Evolutionary conservation across 1,139 yeast species (phyloP).

Genomic region (Candida neerlandica): DNA sequence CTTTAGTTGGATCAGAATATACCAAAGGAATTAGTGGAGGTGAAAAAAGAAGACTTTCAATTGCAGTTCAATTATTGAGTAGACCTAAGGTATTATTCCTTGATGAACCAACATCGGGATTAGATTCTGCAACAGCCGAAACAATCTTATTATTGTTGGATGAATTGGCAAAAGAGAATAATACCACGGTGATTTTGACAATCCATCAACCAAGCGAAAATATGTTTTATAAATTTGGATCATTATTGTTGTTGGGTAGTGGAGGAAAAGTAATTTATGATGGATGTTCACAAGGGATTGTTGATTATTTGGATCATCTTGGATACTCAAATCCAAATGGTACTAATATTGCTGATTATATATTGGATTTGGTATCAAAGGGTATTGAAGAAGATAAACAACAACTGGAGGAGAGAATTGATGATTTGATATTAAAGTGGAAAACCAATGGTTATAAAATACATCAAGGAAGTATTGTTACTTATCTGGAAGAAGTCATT

Average conservation of each 20-base stretch:
- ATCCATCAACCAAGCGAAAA: slow-evolving; percentile 84
- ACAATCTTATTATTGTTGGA: slow-evolving; percentile 66
- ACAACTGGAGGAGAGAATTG: slow-evolving; percentile 32
- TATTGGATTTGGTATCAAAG: slow-evolving; percentile 68
- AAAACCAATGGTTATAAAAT: slow-evolving; percentile 9
- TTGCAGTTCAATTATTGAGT: slow-evolving; percentile 74
- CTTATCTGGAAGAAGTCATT: slow-evolving; percentile 13
- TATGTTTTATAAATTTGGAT: slow-evolving; percentile 63
- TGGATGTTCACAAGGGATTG: slow-evolving; percentile 45
- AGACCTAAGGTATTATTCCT: slow-evolving; percentile 71
- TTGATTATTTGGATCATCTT: slow-evolving; percentile 42
- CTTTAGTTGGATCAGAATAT: slow-evolving; percentile 70
- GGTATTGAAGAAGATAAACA: slow-evolving; percentile 35
- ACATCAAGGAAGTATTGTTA: slow-evolving; percentile 8
- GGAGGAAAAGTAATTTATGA: slow-evolving; percentile 70
- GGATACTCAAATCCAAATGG: slow-evolving; percentile 60
- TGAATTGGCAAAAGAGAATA: slow-evolving; percentile 53
- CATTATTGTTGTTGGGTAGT: slow-evolving; percentile 65
- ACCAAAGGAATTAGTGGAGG: slow-evolving; percentile 87
- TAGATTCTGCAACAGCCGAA: slow-evolving; percentile 76
- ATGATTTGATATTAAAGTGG: slow-evolving; percentile 45
- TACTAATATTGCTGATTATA: slow-evolving; percentile 72
- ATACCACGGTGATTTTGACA: slow-evolving; percentile 74
- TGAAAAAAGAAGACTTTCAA: slow-evolving; percentile 79
- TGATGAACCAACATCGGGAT: slow-evolving; percentile 90